Evolutionary conservation across 257 asterid genomes (phyloP).

Genomic region (Pogostemon cablin): DNA sequence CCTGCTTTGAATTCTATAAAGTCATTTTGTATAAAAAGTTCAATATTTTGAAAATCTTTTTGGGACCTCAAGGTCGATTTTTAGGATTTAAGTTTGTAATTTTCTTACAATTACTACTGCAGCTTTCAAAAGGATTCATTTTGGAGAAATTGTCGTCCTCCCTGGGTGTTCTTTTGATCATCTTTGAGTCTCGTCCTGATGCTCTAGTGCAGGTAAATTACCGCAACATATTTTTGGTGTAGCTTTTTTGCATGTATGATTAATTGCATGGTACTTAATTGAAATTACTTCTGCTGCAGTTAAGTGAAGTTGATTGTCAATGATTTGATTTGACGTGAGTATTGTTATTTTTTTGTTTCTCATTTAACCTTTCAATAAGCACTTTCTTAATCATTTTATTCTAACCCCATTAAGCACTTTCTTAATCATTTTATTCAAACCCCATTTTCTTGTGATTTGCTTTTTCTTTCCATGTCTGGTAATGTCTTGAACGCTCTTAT

Average conservation of each 20-base stretch:
- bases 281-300: neutral
- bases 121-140: constrained; percentile 77
- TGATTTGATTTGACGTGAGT: neutral
- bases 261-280: constrained; percentile 5
- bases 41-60: constrained; percentile 4
- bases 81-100: constrained; percentile 20
- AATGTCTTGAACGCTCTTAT: constrained; percentile 8
- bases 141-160: constrained; percentile 80
- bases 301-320: neutral
- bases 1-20: neutral
- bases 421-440: neutral
- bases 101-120: constrained; percentile 36
- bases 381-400: constrained; percentile 4
- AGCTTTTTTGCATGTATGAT: neutral
- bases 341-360: neutral
- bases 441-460: neutral
- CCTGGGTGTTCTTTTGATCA: constrained; percentile 79
- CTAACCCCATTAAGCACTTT: neutral
- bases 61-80: neutral
- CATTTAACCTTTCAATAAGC: neutral
- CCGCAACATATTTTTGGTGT: constrained; percentile 3
- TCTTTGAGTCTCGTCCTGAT: constrained; percentile 93
- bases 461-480: neutral
- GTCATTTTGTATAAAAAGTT: neutral
- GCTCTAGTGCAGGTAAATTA: constrained; percentile 76